Conservation (phyloP, 306 rosid genomes). For the Pueraria montana region DNA sequence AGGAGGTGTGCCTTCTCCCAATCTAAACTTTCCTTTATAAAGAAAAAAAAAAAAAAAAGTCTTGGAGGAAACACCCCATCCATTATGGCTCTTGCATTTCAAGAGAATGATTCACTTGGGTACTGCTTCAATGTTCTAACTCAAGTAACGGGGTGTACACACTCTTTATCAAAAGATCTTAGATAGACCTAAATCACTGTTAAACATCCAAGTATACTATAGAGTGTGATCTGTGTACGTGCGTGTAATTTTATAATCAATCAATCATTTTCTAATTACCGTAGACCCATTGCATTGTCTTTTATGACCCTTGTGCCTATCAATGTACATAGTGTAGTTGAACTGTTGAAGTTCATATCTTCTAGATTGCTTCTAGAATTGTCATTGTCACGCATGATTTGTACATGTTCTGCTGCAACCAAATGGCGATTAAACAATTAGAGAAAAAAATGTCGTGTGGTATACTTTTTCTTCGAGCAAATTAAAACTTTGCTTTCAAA, state of each 20-base stretch:
- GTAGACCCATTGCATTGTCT: neutral
- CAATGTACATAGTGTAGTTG: neutral
- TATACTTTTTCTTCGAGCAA: neutral
- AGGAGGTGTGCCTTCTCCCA: too few species aligned
- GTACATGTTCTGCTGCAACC: neutral
- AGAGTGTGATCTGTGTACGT: neutral
- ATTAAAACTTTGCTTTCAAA: conserved; percentile 30
- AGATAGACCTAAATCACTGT: neutral
- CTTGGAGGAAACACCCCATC: too few species aligned
- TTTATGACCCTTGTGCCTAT: neutral
- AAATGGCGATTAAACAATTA: conserved; percentile 33
- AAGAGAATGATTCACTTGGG: neutral
- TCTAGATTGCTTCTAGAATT: conserved; percentile 24
- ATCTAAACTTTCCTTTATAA: too few species aligned
- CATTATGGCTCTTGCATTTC: neutral
- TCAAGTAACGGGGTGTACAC: too few species aligned
- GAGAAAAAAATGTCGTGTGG: neutral
- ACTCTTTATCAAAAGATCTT: neutral
- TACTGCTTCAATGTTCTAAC: neutral
- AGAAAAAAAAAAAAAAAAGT: too few species aligned
- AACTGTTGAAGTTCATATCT: conserved; percentile 33
- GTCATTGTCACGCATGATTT: conserved; percentile 20
- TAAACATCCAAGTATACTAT: neutral
- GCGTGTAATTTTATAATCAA: neutral
- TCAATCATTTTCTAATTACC: neutral